Evolutionary conservation across 2,329 filamentous ascomycete species (phyloP), one percentile per base, ranked within the genome.

Genomic region (Claviceps lovelessii): DNA sequence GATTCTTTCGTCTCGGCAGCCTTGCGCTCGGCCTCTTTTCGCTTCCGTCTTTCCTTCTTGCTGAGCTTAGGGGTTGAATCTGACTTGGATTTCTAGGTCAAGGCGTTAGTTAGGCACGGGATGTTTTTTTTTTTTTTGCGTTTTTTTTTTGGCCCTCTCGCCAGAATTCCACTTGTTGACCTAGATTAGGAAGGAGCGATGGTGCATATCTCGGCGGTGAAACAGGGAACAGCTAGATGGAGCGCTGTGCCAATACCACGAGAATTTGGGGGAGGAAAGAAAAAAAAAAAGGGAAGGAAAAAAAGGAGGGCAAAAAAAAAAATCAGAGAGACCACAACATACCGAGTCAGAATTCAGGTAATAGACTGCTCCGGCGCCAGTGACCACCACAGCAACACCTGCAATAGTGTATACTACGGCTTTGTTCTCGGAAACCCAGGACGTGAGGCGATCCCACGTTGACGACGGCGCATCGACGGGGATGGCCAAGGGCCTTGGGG

Each of bases 401-500:
- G 91, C 93, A 72, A 97, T 88, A 61, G 93, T 96, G 73, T 96
- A 98, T 59, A 95, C 90, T 54, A 91, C 80, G 50, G 88, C 86
- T 76, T 96, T 97, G 75, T 98, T 90, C 69, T 97, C 91, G 2
- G 90, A 88, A 15, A 87, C 90, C 91, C 93, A 98, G 66, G 77
- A 84, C 61, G 90, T 86, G 72, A 96, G 76, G 65, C 90, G 85
- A 70, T 95, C 88, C 90, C 90, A 95, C 55, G 93, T 73, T 49
- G 87, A 85, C 57, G 84, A 80, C 58, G 85, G 79, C 60, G 74
- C 69, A 55, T 79, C 72, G 62, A 81, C 69, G 46, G 74, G 72
- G 53, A 81, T 66, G 56, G 72, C 70, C 57, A 71, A 68, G 57
- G 71, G 69, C 57, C 67, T 69, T 58, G 69, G 68, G 54, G 72